Evolutionary conservation across 148 eudicot species (phyloP).

Genomic region (Dianthus caryophyllus): DNA sequence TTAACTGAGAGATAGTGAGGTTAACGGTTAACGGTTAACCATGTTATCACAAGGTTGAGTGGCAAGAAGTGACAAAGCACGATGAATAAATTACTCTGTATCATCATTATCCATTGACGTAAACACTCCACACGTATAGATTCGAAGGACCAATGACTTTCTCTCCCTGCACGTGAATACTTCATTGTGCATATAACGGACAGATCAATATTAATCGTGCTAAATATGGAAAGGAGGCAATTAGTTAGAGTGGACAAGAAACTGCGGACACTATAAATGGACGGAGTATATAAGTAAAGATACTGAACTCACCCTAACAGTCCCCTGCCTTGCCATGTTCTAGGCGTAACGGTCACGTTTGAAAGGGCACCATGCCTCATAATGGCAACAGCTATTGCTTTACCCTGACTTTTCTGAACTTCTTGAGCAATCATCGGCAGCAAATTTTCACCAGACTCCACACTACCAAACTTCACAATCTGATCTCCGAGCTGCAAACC

Average conservation of each 20-base stretch:
- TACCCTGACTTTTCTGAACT: slow-evolving; percentile 59
- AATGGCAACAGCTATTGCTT: slow-evolving; percentile 42
- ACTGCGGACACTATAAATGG: too few species aligned
- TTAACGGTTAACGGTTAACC: not conserved
- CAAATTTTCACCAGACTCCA: slow-evolving; percentile 67
- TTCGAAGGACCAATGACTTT: too few species aligned
- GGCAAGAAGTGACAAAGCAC: not conserved
- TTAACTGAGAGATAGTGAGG: not conserved
- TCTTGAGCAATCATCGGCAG: slow-evolving; percentile 70
- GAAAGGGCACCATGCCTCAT: slow-evolving; percentile 70
- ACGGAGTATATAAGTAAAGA: not conserved
- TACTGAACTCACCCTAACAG: slow-evolving; percentile 65
- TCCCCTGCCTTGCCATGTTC: slow-evolving; percentile 91
- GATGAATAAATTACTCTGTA: not conserved
- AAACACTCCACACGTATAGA: too few species aligned
- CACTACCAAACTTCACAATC: slow-evolving; percentile 74
- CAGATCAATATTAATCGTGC: too few species aligned
- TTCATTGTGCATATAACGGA: too few species aligned
- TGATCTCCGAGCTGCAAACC: slow-evolving; percentile 97
- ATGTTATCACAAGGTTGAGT: not conserved
- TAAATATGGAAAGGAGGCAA: too few species aligned
- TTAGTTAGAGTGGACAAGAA: too few species aligned
- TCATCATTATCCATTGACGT: too few species aligned
- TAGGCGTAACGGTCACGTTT: slow-evolving; percentile 64
- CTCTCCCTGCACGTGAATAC: too few species aligned